phyloP scores from a whole-genome alignment of 257 asterid genomes.

The Solanum sparsipilum region DNA sequence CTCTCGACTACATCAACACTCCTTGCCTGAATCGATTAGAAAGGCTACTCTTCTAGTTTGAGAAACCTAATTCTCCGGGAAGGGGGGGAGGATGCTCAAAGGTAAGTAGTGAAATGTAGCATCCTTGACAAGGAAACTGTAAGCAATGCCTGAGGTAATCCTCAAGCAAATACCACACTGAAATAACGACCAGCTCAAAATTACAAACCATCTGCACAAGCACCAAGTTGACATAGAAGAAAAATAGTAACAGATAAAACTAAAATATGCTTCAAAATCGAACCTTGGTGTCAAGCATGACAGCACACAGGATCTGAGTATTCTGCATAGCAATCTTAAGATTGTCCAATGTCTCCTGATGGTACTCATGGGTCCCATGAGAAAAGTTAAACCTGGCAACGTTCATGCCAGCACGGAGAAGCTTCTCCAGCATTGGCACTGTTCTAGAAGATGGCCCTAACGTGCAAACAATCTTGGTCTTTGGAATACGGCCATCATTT shows the following conservation, averaged over 20 bases:
- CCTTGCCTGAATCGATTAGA: not conserved
- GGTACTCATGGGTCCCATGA: constrained; percentile 82
- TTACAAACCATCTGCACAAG: not conserved
- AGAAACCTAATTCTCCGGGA: not conserved
- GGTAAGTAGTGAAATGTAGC: not conserved
- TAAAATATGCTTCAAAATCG: not conserved
- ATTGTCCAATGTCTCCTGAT: constrained; percentile 61
- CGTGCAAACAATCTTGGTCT: constrained; percentile 85
- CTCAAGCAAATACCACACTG: not conserved
- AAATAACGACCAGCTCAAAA: not conserved
- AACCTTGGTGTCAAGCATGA: constrained; percentile 92
- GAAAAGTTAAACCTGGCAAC: constrained; percentile 87
- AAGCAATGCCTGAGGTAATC: not conserved
- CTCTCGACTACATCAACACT: not conserved
- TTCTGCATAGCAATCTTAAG: constrained; percentile 65
- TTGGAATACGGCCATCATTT: constrained; percentile 45
- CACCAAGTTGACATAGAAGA: not conserved
- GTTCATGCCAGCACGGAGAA: constrained; percentile 81
- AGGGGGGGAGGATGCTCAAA: not conserved
- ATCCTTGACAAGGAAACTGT: not conserved
- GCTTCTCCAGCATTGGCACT: constrained; percentile 69
- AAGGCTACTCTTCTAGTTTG: not conserved
- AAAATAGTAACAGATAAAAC: not conserved
- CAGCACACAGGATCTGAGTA: constrained; percentile 61
- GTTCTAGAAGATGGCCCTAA: constrained; percentile 80